These are phyloP conservation scores for Coleophoma crateriformis DNA, from an alignment of 2,329 filamentous ascomycete species.

Conservation along the genomic window DNA sequence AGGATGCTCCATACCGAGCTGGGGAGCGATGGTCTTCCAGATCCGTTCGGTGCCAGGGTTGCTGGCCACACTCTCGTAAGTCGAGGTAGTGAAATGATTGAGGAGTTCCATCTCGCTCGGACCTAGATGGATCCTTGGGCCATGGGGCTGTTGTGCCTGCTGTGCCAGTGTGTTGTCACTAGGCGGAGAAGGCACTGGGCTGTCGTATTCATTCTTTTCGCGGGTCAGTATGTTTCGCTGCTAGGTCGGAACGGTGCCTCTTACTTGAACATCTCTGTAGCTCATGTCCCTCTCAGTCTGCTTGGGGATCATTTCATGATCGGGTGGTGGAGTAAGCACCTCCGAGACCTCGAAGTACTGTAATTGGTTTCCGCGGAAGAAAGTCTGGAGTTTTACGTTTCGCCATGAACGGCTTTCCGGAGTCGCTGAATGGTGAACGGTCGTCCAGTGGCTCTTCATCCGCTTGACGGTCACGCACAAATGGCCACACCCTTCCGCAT, in stretches of 20 bases:
- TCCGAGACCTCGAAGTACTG: conserved; percentile 15
- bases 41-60: conserved; percentile 8
- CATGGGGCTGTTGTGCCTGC: too few relatives aligned
- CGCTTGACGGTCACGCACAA: conserved; percentile 26
- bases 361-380: conserved; percentile 22
- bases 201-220: too few relatives aligned
- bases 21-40: conserved; percentile 29
- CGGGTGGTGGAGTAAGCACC: not conserved
- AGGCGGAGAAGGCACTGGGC: too few relatives aligned
- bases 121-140: too few relatives aligned
- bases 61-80: conserved; percentile 13
- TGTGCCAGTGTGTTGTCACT: too few relatives aligned
- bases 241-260: not conserved
- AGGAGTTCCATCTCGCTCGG: conserved; percentile 5
- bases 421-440: conserved; percentile 14
- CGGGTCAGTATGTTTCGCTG: too few relatives aligned
- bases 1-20: conserved; percentile 25
- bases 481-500: conserved; percentile 18
- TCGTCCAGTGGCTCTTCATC: conserved; percentile 27
- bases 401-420: conserved; percentile 12
- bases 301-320: not conserved
- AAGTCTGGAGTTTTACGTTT: conserved; percentile 17
- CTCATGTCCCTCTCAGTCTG: conserved; percentile 1
- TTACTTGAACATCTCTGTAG: not conserved
- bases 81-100: conserved; percentile 16